A percentile compares a stretch with the other conserved stretches of the same genome.
These are phyloP conservation scores for Rickenella mellea DNA, from an alignment of 768 basidiomycete species.

Conservation along the genomic window DNA sequence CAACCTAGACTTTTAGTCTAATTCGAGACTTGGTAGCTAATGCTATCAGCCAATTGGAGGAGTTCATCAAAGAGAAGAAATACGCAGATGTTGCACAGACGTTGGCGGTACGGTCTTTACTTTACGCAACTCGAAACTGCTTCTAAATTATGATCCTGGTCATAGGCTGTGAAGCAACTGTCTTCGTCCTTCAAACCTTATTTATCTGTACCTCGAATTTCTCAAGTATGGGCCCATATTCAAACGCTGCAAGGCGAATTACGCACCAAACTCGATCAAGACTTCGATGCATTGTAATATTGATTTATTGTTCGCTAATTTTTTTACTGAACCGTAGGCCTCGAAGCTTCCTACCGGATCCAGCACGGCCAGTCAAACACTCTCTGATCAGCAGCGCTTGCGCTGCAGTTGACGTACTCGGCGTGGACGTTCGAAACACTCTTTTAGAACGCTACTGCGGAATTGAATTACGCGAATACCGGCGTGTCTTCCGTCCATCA, in stretches of 20 bases:
- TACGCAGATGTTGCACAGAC: slow-evolving; percentile 82
- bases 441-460: slow-evolving; percentile 85
- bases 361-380: slow-evolving; percentile 54
- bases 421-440: slow-evolving; percentile 69
- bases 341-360: slow-evolving; percentile 71
- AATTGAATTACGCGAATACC: slow-evolving; percentile 89
- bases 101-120: slow-evolving; percentile 48
- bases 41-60: slow-evolving; percentile 72
- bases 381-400: slow-evolving; percentile 73
- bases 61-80: slow-evolving; percentile 63
- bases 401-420: slow-evolving; percentile 81
- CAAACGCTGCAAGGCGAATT: slow-evolving; percentile 78
- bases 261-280: slow-evolving; percentile 71
- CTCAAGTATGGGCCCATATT: slow-evolving; percentile 68
- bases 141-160: slow-evolving; percentile 2
- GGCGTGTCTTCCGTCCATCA: slow-evolving; percentile 85
- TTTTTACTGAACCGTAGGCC: neutral
- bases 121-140: neutral
- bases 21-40: slow-evolving; percentile 44
- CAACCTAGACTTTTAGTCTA: neutral
- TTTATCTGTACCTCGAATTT: slow-evolving; percentile 64
- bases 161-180: slow-evolving; percentile 82
- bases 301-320: neutral
- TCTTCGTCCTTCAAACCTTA: slow-evolving; percentile 73
- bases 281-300: slow-evolving; percentile 90